Base-by-base conservation (phyloP, 108 stramenopile species). In the Pseudonitzschia delicatissima region DNA sequence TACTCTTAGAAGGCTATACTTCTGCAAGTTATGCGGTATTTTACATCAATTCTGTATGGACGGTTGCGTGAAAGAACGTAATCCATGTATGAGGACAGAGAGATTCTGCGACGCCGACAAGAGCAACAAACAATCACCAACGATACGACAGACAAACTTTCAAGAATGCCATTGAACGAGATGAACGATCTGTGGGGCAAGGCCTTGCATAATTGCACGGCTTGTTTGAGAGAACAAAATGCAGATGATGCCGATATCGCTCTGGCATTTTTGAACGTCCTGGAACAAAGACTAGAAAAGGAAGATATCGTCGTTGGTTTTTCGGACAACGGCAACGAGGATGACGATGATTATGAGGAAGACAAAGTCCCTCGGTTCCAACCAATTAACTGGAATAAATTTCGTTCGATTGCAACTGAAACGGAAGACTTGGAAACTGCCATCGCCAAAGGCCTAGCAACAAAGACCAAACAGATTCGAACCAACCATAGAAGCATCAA, bases 221-320 rank as follows among this genome's bases (percentile, higher is more conserved):
- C 33, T 58, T 58, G 57, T 35, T 37, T 58, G 35, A 28, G 57
- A 28, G 57, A 36, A 13, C 57, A 33, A 58, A 37, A 58, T 35
- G 57, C 57, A 33, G n/a, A 13, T 2, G 57, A 36, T 35, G 36
- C 50, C 28, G 57, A 58, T 9, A 58, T 35, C 15, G 15, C 18
- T 21, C 18, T 58, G 57, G 57, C 32, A 13, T 58, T 33, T 28
- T 21, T 58, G 18, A 21, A 32, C 5, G n/a, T 58, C 15, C 9
- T 58, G 57, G 57, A 58, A 18, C 32, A 58, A 21, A 18, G 9
- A 51, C 50, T 51, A 9, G 50, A 42, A 42, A 11, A 15, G 40
- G 40, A 42, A 42, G 11, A 15, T 11, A 42, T 42, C 40, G 13
- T 15, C 40, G 15, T 15, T 42, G 40, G 0, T 15, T 11, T 11